A percentile compares a stretch with the other conserved stretches of the same genome.
phyloP scores from a whole-genome alignment of 1,139 yeast genomes.

The Yamadazyma conglobata region DNA sequence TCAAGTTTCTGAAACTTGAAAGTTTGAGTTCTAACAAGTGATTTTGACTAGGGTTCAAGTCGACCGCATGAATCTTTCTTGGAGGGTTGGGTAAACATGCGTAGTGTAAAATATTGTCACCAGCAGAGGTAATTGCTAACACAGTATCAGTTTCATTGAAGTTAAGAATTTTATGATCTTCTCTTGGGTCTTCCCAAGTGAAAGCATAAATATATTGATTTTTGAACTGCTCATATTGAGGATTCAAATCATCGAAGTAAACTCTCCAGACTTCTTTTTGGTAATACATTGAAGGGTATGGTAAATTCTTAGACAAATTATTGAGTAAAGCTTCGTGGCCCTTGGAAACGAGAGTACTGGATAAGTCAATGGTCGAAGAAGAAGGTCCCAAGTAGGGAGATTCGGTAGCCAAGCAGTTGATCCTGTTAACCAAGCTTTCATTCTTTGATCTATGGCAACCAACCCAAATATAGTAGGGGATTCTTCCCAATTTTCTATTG shows the following conservation, averaged over 20 bases:
- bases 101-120: constrained; percentile 74
- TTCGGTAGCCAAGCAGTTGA: constrained; percentile 74
- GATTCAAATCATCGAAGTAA: constrained; percentile 68
- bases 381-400: constrained; percentile 74
- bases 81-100: constrained; percentile 73
- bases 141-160: constrained; percentile 65
- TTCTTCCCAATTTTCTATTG: constrained; percentile 62
- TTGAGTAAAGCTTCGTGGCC: constrained; percentile 74
- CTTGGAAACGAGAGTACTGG: constrained; percentile 47
- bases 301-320: constrained; percentile 62
- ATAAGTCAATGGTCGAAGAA: constrained; percentile 13
- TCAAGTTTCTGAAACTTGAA: constrained; percentile 60
- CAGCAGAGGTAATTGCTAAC: constrained; percentile 81
- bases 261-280: constrained; percentile 77
- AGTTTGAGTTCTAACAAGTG: constrained; percentile 76
- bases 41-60: constrained; percentile 78
- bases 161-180: constrained; percentile 65
- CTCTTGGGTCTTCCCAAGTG: constrained; percentile 90
- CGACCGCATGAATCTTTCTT: constrained; percentile 77
- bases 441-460: constrained; percentile 72
- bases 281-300: constrained; percentile 76
- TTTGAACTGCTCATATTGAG: constrained; percentile 66
- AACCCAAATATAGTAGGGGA: constrained; percentile 80
- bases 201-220: constrained; percentile 81
- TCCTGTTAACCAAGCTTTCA: constrained; percentile 55